Evolutionary conservation across 2,329 filamentous ascomycete genomes (phyloP).

Genomic region (Phoma sp.): DNA sequence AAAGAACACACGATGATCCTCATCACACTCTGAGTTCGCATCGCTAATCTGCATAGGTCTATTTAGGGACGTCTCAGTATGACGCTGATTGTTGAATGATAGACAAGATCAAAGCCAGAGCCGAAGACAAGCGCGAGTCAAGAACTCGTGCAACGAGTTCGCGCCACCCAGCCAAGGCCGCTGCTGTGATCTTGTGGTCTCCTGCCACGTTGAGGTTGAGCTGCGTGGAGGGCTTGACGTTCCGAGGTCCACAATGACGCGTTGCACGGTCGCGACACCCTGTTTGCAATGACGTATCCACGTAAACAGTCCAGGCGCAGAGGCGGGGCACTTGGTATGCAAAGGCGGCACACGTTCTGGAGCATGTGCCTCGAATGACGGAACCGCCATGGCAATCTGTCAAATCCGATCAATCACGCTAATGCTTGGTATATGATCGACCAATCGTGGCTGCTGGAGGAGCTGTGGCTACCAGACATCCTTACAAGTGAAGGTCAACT

Average conservation of each 20-base stretch:
- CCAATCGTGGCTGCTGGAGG: constrained; percentile 30
- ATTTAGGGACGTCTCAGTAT: too few relatives aligned
- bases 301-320: constrained; percentile 8
- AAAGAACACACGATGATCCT: too few relatives aligned
- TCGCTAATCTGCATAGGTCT: too few relatives aligned
- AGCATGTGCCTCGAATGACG: constrained; percentile 29
- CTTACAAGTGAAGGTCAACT: constrained; percentile 20
- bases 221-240: not conserved
- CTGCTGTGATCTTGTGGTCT: constrained; percentile 15
- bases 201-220: constrained; percentile 16
- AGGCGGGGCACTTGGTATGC: constrained; percentile 2
- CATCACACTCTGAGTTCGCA: too few relatives aligned
- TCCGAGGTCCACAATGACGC: constrained; percentile 20
- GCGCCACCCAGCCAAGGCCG: not conserved
- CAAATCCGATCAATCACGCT: constrained; percentile 30
- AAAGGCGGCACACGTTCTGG: constrained; percentile 19
- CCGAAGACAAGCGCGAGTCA: constrained; percentile 3
- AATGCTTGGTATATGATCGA: constrained; percentile 22
- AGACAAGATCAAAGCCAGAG: constrained; percentile 3
- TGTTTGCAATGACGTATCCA: constrained; percentile 14
- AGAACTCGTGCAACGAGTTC: constrained; percentile 6
- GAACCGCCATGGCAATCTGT: constrained; percentile 29
- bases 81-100: not conserved
- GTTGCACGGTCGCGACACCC: constrained; percentile 23
- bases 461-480: constrained; percentile 18